A percentile compares a stretch with the other conserved stretches of the same genome.
Conservation (phyloP, 208 protist genomes). For the Acanthamoeba quina region DNA sequence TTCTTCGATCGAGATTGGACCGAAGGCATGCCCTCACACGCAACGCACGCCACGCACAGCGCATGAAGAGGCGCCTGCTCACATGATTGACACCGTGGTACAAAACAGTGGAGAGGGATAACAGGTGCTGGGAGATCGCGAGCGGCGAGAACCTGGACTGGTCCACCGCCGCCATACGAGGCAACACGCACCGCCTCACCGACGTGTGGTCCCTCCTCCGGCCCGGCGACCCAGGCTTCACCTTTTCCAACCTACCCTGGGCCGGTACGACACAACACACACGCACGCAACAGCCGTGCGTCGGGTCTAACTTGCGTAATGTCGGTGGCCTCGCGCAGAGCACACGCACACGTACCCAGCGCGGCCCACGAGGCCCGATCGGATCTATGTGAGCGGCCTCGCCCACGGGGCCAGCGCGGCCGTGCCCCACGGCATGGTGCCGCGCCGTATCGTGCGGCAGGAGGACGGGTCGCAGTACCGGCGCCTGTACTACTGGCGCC, state of each 20-base stretch:
- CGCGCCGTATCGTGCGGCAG: neutral
- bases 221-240: neutral
- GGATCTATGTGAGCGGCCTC: neutral
- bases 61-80: neutral
- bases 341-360: slow-evolving; percentile 12
- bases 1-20: neutral
- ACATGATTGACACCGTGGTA: neutral
- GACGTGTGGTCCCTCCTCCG: neutral
- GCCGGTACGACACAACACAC: neutral
- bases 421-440: neutral
- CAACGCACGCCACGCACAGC: no score
- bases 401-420: neutral
- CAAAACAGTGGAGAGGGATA: neutral
- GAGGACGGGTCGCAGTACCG: slow-evolving; percentile 17
- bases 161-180: neutral
- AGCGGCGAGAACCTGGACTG: neutral
- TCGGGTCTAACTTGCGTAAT: neutral
- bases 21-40: neutral
- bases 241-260: slow-evolving; percentile 34
- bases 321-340: neutral
- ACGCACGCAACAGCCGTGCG: no score
- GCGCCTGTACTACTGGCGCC: neutral
- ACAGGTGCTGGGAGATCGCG: neutral
- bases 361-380: neutral
- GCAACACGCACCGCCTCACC: neutral